Evolutionary conservation across 768 basidiomycete species (phyloP).

Genomic region (Boletus edulis): DNA sequence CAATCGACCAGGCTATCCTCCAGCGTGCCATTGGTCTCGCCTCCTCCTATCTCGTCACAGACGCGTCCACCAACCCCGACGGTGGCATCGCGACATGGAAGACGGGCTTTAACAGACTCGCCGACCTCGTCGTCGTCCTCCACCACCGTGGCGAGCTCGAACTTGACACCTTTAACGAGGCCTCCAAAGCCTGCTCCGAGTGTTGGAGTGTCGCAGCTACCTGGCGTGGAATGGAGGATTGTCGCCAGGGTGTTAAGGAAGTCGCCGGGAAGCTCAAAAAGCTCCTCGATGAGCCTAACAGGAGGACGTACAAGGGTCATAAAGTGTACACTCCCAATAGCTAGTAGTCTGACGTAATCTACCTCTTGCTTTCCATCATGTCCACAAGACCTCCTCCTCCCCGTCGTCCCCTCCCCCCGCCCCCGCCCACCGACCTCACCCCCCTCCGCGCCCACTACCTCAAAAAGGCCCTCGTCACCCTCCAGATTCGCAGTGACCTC

Average conservation of each 20-base stretch:
- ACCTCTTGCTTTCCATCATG: not conserved
- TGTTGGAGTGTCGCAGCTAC: conserved; percentile 73
- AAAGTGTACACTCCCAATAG: conserved; percentile 33
- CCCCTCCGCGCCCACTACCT: conserved; percentile 96
- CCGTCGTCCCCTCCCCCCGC: not conserved
- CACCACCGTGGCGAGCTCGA: conserved; percentile 67
- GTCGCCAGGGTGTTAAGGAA: conserved; percentile 57
- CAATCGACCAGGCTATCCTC: conserved; percentile 60
- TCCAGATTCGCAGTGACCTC: conserved; percentile 84
- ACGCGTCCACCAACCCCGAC: conserved; percentile 60
- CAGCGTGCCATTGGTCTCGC: conserved; percentile 67
- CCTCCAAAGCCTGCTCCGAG: conserved; percentile 63
- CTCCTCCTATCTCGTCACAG: conserved; percentile 77
- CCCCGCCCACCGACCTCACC: conserved; percentile 45
- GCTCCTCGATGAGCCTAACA: conserved; percentile 36
- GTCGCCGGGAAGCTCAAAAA: conserved; percentile 60
- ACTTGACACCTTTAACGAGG: conserved; percentile 71
- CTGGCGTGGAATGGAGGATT: conserved; percentile 67
- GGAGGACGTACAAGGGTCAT: conserved; percentile 31
- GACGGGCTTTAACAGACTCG: conserved; percentile 62
- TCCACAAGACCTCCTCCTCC: conserved; percentile 11
- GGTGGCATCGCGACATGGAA: conserved; percentile 61
- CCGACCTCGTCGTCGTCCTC: conserved; percentile 72
- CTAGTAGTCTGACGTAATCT: conserved; percentile 18
- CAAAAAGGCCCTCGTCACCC: conserved; percentile 90